A percentile compares a stretch with the other conserved stretches of the same genome.
These are phyloP conservation scores for Calonectria honghensis DNA, from an alignment of 2,329 filamentous ascomycete genomes.

Conservation along the genomic window DNA sequence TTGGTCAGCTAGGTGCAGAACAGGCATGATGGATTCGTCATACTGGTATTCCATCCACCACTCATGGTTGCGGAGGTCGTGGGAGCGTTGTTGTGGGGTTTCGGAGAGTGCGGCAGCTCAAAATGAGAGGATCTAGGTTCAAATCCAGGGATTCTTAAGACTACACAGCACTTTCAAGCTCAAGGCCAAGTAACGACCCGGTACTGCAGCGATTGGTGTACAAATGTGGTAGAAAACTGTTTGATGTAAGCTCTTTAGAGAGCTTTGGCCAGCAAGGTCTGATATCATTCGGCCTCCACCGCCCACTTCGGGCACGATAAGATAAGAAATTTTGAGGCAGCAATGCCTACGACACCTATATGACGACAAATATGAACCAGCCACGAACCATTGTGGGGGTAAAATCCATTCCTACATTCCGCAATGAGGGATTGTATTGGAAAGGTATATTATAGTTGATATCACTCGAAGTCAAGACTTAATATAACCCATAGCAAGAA, in stretches of 20 bases:
- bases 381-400: background rate
- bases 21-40: conserved; percentile 49
- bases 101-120: background rate
- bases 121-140: background rate
- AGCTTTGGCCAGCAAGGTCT: conserved; percentile 46
- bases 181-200: background rate
- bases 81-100: conserved; percentile 10
- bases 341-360: conserved; percentile 47
- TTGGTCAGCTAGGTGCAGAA: conserved; percentile 36
- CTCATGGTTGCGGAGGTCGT: conserved; percentile 70
- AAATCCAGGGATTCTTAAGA: background rate
- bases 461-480: background rate
- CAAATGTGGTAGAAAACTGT: conserved; percentile 27
- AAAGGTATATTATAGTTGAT: no score
- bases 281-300: conserved; percentile 51
- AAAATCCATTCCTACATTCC: background rate
- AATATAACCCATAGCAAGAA: background rate
- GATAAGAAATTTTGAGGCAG: conserved; percentile 52
- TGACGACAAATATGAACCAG: conserved; percentile 13
- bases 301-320: conserved; percentile 49
- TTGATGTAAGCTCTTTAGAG: conserved; percentile 37
- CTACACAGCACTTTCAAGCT: background rate
- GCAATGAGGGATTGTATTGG: background rate
- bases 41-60: conserved; percentile 95
- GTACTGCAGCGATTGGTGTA: conserved; percentile 15